Base-by-base conservation (phyloP, 2,329 filamentous ascomycete species). In the Xylariales sp. region DNA sequence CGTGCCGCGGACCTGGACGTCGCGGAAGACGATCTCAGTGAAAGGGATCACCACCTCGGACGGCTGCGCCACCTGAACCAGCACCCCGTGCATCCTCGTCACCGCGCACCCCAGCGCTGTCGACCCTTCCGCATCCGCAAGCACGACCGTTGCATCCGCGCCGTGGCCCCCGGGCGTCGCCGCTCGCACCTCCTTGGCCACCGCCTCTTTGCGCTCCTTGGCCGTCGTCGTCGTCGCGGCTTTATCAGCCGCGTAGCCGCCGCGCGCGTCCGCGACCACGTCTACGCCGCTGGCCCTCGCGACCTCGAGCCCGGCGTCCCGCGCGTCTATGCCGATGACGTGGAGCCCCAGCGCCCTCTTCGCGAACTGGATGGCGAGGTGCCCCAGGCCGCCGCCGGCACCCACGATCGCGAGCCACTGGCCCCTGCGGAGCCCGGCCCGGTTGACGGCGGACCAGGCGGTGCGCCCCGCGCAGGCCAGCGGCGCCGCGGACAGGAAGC, bases 21-120 rank as follows among this genome's bases (percentile, higher is more conserved):
- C 54, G 13, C 54, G 47, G 25, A 55, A 52, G 25, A 54, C 30
- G 8, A 56, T 78, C 14, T 74, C 72, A 33, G 76, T 75, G 40
- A 77, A 83, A n/a, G 62, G 63, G 6, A 84, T 79, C 25, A 75
- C 76, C 10, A 76, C 73, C 4, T 60, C 71, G 2, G 82, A 78
- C 1, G 81, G 81, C 5, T 75, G 76, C 37, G 62, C 76, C 33
- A 81, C 69, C 52, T 81, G 74, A 2, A 81, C 61, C 50, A 80
- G 61, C 0, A 61, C 67, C 3, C 75, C 76, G 49, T 82, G 78
- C 66, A 74, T 78, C 49, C 65, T 70, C 0, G 78, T 82, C 1
- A 78, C 59, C 0, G 74, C 75, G 37, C 71, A 76, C 0, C 65
- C 69, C 16, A 69, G 54, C 5, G 65, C 73, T 28, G 73, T 68